phyloP scores from a whole-genome alignment of 768 basidiomycete genomes.

The Agrocybe chaxingu region DNA sequence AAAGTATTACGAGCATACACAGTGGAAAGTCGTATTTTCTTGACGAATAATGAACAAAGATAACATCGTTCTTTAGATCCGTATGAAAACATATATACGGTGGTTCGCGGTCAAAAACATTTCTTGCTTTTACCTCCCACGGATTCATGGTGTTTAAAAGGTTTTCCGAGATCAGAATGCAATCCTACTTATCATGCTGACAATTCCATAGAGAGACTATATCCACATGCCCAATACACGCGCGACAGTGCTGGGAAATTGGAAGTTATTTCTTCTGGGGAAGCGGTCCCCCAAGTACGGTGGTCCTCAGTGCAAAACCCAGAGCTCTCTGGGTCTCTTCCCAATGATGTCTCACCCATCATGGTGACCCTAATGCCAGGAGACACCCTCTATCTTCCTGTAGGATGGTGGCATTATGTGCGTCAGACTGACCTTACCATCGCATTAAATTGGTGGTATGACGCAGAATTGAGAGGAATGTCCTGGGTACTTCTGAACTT shows the following conservation, averaged over 20 bases:
- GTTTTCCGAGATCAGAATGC: slow-evolving; percentile 33
- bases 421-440: slow-evolving; percentile 65
- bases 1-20: slow-evolving; percentile 82
- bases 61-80: slow-evolving; percentile 49
- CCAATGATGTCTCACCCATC: slow-evolving; percentile 59
- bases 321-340: slow-evolving; percentile 39
- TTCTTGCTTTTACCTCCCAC: slow-evolving; percentile 87
- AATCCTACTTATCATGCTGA: neutral
- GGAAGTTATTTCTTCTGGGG: slow-evolving; percentile 27
- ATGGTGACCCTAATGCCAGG: slow-evolving; percentile 64
- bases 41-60: neutral
- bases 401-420: slow-evolving; percentile 93
- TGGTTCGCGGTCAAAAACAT: slow-evolving; percentile 79
- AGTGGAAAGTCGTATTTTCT: slow-evolving; percentile 49
- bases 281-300: slow-evolving; percentile 46
- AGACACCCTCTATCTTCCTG: slow-evolving; percentile 85
- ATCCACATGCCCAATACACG: slow-evolving; percentile 65
- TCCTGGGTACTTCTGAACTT: slow-evolving; percentile 68
- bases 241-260: slow-evolving; percentile 36
- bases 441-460: slow-evolving; percentile 90
- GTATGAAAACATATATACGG: slow-evolving; percentile 92
- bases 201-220: slow-evolving; percentile 39
- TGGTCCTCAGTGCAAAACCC: slow-evolving; percentile 82
- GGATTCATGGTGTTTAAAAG: slow-evolving; percentile 82
- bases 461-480: slow-evolving; percentile 70